Conservation (phyloP, 202 grass and related monocot genomes). For the Schoenoplectus tabernaemontani region DNA sequence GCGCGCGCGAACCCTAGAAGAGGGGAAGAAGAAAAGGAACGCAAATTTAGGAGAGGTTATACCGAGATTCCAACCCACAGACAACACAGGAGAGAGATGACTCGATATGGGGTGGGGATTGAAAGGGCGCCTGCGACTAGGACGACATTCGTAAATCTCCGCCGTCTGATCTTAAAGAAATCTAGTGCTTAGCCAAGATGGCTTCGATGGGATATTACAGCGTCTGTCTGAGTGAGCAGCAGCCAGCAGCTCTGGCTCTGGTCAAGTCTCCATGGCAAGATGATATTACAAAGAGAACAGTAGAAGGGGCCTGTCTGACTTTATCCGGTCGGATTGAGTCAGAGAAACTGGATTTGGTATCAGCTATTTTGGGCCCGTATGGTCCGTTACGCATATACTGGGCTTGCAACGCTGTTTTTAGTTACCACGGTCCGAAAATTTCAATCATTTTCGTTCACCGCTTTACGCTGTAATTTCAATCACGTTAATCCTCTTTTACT, state of each 20-base stretch:
- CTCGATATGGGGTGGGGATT: constrained; percentile 1
- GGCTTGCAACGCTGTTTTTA: not conserved
- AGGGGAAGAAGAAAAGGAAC: not conserved
- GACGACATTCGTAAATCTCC: not conserved
- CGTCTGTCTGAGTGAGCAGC: not conserved
- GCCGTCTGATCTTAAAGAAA: not conserved
- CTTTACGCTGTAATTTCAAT: not conserved
- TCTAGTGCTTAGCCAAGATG: not conserved
- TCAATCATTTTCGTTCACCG: not conserved
- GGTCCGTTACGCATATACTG: not conserved
- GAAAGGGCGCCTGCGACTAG: not conserved
- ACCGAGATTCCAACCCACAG: constrained; percentile 10
- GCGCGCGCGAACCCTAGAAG: not conserved
- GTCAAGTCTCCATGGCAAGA: constrained; percentile 5
- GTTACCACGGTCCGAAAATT: not conserved
- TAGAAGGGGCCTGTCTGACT: not conserved
- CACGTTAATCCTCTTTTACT: too few relatives aligned
- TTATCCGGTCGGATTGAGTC: not conserved
- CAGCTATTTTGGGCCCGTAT: not conserved
- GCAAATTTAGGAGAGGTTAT: not conserved
- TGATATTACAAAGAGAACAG: not conserved
- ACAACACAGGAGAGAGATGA: not conserved
- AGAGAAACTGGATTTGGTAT: not conserved
- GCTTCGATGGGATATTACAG: not conserved
- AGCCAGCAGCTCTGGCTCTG: not conserved